Percentiles rank a stretch among this genome's conserved stretches.
phyloP scores from a whole-genome alignment of 805 yeast species.

The Jamesozyma rosinii region DNA sequence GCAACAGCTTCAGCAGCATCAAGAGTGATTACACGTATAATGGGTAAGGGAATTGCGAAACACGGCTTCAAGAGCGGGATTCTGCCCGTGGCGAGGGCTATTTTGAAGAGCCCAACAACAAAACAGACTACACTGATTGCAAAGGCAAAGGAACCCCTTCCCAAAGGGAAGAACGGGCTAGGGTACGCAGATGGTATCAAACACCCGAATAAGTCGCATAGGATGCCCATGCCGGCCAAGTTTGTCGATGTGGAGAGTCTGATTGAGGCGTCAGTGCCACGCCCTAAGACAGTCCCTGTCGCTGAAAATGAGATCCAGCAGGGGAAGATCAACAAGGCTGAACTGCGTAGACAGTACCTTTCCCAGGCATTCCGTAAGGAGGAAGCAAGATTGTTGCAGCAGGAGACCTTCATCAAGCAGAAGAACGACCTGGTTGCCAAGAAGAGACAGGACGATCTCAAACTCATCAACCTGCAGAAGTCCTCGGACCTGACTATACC shows the following conservation, averaged over 20 bases:
- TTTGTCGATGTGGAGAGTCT: constrained; percentile 53
- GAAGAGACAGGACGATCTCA: constrained; percentile 30
- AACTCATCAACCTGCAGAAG: constrained; percentile 15
- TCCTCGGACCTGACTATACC: constrained; percentile 59
- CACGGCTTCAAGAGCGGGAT: constrained; percentile 64
- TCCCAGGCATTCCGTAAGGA: constrained; percentile 51
- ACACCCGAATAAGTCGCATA: constrained; percentile 54
- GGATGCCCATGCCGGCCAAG: constrained; percentile 45
- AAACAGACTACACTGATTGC: constrained; percentile 34
- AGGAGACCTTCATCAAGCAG: constrained; percentile 24
- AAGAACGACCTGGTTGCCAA: constrained; percentile 33
- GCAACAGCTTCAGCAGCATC: no score
- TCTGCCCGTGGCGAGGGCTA: constrained; percentile 67
- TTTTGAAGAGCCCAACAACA: constrained; percentile 57
- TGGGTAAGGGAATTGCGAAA: constrained; percentile 42
- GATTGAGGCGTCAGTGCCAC: constrained; percentile 44
- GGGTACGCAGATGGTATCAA: constrained; percentile 68
- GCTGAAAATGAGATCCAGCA: constrained; percentile 3
- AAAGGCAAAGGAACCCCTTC: constrained; percentile 38
- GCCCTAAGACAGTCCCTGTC: constrained; percentile 31
- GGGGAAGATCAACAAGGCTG: constrained; percentile 34
- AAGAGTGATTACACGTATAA: no score
- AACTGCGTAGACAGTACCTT: constrained; percentile 64
- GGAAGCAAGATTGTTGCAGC: constrained; percentile 38
- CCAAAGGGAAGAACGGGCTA: constrained; percentile 33